phyloP scores from a whole-genome alignment of 805 yeast species.

The Candida montana region DNA sequence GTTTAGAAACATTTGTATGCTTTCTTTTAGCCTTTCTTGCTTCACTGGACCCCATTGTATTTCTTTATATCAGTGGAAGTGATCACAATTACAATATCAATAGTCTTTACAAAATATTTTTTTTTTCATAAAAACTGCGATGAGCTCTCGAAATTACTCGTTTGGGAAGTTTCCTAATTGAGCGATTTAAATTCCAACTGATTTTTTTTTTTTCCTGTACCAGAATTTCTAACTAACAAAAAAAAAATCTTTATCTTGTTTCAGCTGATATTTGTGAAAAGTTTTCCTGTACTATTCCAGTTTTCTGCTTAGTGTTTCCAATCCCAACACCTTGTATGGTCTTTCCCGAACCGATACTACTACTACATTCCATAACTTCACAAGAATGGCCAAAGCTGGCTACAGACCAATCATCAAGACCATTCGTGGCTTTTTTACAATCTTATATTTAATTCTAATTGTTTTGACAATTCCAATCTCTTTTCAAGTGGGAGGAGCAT shows the following conservation, averaged over 20 bases:
- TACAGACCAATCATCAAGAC: slow-evolving; percentile 11
- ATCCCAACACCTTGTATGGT: neutral
- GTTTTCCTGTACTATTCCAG: no score
- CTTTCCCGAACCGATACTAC: neutral
- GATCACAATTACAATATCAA: no score
- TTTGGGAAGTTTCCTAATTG: neutral
- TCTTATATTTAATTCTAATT: slow-evolving; percentile 60
- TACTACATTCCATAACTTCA: no score
- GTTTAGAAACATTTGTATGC: neutral
- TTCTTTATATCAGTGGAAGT: no score
- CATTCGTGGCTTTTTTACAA: slow-evolving; percentile 36
- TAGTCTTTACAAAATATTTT: no score
- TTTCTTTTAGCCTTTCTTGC: slow-evolving; percentile 11
- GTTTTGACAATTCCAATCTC: slow-evolving; percentile 85
- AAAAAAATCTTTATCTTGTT: neutral
- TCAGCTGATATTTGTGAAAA: no score
- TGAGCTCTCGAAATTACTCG: neutral
- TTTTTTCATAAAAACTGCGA: no score
- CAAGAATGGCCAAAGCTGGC: slow-evolving; percentile 5
- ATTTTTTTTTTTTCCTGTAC: neutral
- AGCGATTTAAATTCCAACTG: neutral
- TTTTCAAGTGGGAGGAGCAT: slow-evolving; percentile 87
- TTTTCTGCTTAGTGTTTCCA: no score
- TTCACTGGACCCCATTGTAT: slow-evolving; percentile 13
- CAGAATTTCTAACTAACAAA: neutral